Conservation (phyloP, 768 basidiomycete genomes). For the Pleurotus sapidus region DNA sequence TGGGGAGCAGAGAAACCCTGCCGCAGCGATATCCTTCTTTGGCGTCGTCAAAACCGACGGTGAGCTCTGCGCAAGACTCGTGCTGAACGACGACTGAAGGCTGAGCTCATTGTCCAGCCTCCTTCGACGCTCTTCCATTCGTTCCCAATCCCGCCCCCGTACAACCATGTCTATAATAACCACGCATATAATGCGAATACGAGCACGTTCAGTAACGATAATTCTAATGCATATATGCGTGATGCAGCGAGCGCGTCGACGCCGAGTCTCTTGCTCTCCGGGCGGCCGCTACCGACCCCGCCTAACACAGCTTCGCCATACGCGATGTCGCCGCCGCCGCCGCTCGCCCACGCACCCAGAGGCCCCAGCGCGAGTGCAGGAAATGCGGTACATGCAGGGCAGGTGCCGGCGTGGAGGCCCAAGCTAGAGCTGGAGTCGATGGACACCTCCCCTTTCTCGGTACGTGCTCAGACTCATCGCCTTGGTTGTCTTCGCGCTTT, state of each 20-base stretch:
- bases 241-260: too few relatives aligned
- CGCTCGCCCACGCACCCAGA: neutral
- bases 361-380: neutral
- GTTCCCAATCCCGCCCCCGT: neutral
- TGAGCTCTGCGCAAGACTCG: too few relatives aligned
- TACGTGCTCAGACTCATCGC: neutral
- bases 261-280: neutral
- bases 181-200: neutral
- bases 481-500: neutral
- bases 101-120: too few relatives aligned
- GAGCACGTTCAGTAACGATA: neutral
- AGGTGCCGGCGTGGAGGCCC: neutral
- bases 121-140: neutral
- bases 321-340: neutral
- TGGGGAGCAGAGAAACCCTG: too few relatives aligned
- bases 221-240: neutral
- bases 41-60: too few relatives aligned
- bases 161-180: neutral
- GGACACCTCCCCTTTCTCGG: slow-evolving; percentile 2
- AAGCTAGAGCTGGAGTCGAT: neutral
- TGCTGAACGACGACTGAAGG: too few relatives aligned
- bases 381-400: too few relatives aligned
- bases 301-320: neutral
- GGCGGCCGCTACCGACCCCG: neutral
- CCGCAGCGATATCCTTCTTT: too few relatives aligned